These are phyloP conservation scores for Talaromyces islandicus DNA, from an alignment of 2,329 filamentous ascomycete genomes.

Conservation along the genomic window DNA sequence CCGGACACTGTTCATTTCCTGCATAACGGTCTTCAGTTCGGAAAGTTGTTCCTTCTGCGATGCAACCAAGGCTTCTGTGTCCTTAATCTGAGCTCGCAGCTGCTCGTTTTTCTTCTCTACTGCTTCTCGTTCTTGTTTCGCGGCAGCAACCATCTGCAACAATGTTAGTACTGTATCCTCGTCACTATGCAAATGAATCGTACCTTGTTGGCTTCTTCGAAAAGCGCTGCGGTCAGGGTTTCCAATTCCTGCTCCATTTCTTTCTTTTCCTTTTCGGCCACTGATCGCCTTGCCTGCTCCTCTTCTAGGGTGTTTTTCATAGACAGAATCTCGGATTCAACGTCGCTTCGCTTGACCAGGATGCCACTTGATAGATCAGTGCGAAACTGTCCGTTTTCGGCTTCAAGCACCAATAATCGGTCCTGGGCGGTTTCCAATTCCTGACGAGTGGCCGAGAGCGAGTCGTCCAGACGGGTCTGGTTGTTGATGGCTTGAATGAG, in stretches of 20 bases:
- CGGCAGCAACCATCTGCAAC: slow-evolving; percentile 76
- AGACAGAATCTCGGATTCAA: slow-evolving; percentile 65
- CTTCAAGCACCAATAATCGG: slow-evolving; percentile 63
- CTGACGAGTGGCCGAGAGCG: slow-evolving; percentile 71
- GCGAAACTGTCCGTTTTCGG: slow-evolving; percentile 62
- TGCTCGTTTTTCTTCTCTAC: slow-evolving; percentile 82
- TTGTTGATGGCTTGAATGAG: slow-evolving; percentile 97
- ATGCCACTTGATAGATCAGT: slow-evolving; percentile 65
- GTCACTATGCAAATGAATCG: slow-evolving; percentile 8
- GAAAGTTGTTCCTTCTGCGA: slow-evolving; percentile 91
- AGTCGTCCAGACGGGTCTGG: slow-evolving; percentile 87
- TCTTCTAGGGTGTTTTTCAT: slow-evolving; percentile 56
- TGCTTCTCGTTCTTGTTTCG: slow-evolving; percentile 76
- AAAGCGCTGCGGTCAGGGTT: slow-evolving; percentile 83
- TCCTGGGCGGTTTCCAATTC: slow-evolving; percentile 71
- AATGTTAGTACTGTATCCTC: slow-evolving; percentile 11
- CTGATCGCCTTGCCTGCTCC: slow-evolving; percentile 59
- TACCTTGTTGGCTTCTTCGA: slow-evolving; percentile 91
- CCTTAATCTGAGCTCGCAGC: slow-evolving; percentile 74
- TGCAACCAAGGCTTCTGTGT: slow-evolving; percentile 76
- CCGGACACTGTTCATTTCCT: slow-evolving; percentile 66
- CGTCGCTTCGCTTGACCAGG: slow-evolving; percentile 66
- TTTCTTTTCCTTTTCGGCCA: slow-evolving; percentile 72
- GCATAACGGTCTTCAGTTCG: slow-evolving; percentile 88
- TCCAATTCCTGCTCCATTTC: slow-evolving; percentile 90